These are phyloP conservation scores for Nidula microcarpa DNA, from an alignment of 768 basidiomycete genomes.

Conservation along the genomic window DNA sequence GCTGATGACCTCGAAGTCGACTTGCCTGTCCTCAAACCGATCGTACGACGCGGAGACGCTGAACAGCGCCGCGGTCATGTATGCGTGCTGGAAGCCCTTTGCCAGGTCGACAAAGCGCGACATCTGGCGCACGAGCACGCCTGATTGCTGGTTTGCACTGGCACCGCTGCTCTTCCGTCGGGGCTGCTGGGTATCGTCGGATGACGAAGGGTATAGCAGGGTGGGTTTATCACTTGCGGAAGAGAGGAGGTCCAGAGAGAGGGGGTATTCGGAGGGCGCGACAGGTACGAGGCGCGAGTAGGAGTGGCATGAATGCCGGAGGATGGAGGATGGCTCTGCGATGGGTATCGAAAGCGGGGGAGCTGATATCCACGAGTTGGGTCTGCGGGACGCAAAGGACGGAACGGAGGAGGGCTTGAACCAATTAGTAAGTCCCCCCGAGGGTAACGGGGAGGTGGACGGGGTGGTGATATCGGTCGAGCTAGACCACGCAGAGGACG, in stretches of 20 bases:
- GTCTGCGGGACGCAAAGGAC: conserved; percentile 16
- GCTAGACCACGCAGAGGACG: conserved; percentile 22
- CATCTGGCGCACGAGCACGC: conserved; percentile 19
- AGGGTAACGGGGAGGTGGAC: conserved; percentile 21
- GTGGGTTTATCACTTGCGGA: not conserved
- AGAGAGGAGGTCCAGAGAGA: conserved; percentile 11
- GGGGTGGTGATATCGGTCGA: conserved; percentile 32
- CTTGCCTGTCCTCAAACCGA: conserved; percentile 15
- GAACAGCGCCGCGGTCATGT: conserved; percentile 52
- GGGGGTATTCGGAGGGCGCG: conserved; percentile 32
- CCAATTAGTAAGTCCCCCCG: conserved; percentile 2
- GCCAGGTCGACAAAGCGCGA: conserved; percentile 47
- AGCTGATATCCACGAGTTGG: conserved; percentile 12
- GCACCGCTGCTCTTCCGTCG: conserved; percentile 17
- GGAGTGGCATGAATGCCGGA: conserved; percentile 30
- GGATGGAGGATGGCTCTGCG: conserved; percentile 6
- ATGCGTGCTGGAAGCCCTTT: conserved; percentile 54
- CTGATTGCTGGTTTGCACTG: conserved; percentile 14
- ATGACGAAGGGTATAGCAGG: conserved; percentile 6
- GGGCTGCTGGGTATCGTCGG: not conserved
- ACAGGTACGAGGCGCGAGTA: conserved; percentile 30
- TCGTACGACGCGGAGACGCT: conserved; percentile 26
- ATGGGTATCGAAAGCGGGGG: conserved; percentile 4
- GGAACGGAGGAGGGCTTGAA: conserved; percentile 18
- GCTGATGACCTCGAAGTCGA: conserved; percentile 6